Evolutionary conservation across 2,329 filamentous ascomycete genomes (phyloP).

Genomic region (Monosporascus cannonballus): DNA sequence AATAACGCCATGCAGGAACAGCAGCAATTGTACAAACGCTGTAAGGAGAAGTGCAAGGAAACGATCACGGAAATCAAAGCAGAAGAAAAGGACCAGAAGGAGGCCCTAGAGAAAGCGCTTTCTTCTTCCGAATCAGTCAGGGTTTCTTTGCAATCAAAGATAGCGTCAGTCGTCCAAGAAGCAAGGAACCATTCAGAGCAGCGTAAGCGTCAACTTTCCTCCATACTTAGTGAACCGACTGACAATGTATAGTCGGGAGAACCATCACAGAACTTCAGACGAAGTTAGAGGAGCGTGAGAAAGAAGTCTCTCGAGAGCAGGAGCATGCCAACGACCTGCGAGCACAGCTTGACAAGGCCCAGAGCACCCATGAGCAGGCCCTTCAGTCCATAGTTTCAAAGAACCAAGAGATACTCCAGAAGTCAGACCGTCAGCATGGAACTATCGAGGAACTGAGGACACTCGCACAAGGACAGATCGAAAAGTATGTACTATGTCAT

Average conservation of each 20-base stretch:
- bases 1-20: conserved; percentile 42
- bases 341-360: conserved; percentile 13
- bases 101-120: conserved; percentile 22
- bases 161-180: conserved; percentile 8
- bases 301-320: conserved; percentile 14
- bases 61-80: conserved; percentile 28
- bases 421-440: conserved; percentile 5
- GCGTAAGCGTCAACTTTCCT: conserved; percentile 7
- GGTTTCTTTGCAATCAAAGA: conserved; percentile 10
- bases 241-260: conserved; percentile 12
- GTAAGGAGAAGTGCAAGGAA: conserved; percentile 27
- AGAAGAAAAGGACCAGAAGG: conserved; percentile 27
- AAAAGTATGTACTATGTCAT: conserved; percentile 8
- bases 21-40: conserved; percentile 33
- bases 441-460: conserved; percentile 7
- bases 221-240: conserved; percentile 1
- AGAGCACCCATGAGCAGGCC: conserved; percentile 10
- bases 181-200: conserved; percentile 10
- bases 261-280: conserved; percentile 11
- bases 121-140: conserved; percentile 6
- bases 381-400: conserved; percentile 12
- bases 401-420: conserved; percentile 14
- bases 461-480: conserved; percentile 10
- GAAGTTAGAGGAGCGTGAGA: conserved; percentile 15
- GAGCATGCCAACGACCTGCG: conserved; percentile 11